Percentiles rank a stretch among this genome's conserved stretches.
These are phyloP conservation scores for Talaromyces nanjingensis DNA, from an alignment of 495 filamentous ascomycete species.

Conservation along the genomic window DNA sequence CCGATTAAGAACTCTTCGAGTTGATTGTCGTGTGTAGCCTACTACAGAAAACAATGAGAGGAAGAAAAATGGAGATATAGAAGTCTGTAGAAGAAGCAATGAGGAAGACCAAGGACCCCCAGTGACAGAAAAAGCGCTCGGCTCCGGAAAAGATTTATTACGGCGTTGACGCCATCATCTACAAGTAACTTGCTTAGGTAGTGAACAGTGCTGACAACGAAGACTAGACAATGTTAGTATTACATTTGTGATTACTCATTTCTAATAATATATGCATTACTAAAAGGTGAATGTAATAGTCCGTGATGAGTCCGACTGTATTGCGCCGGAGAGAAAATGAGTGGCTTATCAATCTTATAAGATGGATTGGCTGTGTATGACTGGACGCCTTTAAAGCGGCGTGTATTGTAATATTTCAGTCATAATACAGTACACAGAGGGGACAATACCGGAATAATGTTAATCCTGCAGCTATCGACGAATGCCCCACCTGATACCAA, in stretches of 20 bases:
- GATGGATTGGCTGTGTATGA: neutral
- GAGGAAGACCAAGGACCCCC: neutral
- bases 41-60: neutral
- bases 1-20: neutral
- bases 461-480: neutral
- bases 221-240: no score
- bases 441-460: neutral
- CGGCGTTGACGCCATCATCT: conserved; percentile 10
- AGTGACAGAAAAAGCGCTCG: neutral
- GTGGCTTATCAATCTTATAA: conserved; percentile 8
- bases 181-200: neutral
- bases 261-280: neutral
- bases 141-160: conserved; percentile 11
- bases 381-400: neutral
- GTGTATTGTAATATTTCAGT: neutral
- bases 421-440: neutral
- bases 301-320: neutral
- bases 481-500: no score
- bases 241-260: neutral
- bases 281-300: neutral
- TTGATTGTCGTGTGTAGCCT: neutral
- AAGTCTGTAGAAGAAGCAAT: neutral
- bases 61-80: neutral
- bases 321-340: neutral
- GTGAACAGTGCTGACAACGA: no score